A percentile compares a stretch with the other conserved stretches of the same genome.
These are phyloP conservation scores for Malus hybrid DNA, from an alignment of 331 rosid species.

Conservation along the genomic window DNA sequence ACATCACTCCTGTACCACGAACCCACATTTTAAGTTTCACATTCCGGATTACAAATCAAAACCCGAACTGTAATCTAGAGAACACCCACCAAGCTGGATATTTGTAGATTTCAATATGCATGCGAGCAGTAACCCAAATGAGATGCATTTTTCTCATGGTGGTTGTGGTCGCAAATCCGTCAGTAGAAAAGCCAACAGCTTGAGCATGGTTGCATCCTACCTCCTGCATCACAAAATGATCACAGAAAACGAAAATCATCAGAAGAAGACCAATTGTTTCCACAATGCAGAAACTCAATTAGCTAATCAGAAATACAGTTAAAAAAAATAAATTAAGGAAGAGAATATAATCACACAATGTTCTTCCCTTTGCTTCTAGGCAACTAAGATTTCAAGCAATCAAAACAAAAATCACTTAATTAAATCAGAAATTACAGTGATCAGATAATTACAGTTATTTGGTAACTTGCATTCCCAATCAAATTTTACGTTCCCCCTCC, in stretches of 20 bases:
- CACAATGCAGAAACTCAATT: background rate
- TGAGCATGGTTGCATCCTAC: conserved; percentile 99
- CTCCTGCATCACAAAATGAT: conserved; percentile 52
- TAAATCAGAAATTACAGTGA: background rate
- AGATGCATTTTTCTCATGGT: conserved; percentile 92
- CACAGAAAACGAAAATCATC: background rate
- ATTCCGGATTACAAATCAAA: background rate
- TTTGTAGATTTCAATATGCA: conserved; percentile 95
- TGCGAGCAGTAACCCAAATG: conserved; percentile 98
- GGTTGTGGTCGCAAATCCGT: conserved; percentile 91
- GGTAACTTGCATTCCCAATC: background rate
- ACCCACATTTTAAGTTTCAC: background rate
- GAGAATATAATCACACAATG: background rate
- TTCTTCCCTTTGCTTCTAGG: background rate
- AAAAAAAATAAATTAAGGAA: background rate
- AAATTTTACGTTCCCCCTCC: background rate
- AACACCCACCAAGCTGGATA: conserved; percentile 85
- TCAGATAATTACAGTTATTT: background rate
- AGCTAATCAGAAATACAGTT: background rate
- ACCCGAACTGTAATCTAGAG: background rate
- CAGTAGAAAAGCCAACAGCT: conserved; percentile 87
- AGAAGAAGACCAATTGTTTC: background rate
- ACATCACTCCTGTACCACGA: conserved; percentile 79
- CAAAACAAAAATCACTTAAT: background rate
- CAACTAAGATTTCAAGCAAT: background rate